Evolutionary conservation across 495 filamentous ascomycete species (phyloP).

Genomic region (Aspergillus nidulans): DNA sequence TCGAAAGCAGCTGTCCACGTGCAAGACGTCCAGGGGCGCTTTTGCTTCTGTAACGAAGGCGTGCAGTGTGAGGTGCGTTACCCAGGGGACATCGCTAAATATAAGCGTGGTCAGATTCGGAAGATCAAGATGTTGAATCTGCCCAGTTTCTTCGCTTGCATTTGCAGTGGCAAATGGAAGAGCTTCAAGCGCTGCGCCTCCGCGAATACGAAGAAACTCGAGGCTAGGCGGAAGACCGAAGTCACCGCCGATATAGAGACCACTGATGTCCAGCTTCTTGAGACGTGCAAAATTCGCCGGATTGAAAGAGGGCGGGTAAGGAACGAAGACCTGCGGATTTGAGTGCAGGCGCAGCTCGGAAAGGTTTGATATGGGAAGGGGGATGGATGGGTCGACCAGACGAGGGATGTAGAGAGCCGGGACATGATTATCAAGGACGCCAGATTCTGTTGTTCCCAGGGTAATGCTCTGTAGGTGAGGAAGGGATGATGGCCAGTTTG

Average conservation of each 20-base stretch:
- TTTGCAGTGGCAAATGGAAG: slow-evolving; percentile 12
- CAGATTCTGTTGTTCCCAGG: slow-evolving; percentile 18
- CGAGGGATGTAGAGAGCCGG: slow-evolving; percentile 21
- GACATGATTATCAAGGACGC: background rate
- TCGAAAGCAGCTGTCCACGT: slow-evolving; percentile 27
- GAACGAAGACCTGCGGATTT: slow-evolving; percentile 19
- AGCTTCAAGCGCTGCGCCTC: slow-evolving; percentile 18
- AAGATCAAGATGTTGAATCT: slow-evolving; percentile 11
- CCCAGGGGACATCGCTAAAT: slow-evolving; percentile 27
- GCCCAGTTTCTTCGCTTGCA: background rate
- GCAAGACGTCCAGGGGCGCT: slow-evolving; percentile 25
- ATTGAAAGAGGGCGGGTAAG: slow-evolving; percentile 19
- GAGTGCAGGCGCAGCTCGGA: slow-evolving; percentile 34
- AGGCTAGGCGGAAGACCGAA: slow-evolving; percentile 28
- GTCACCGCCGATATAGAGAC: slow-evolving; percentile 18
- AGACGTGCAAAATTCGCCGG: slow-evolving; percentile 18
- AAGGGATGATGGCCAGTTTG: slow-evolving; percentile 26
- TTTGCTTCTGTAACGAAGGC: slow-evolving; percentile 19
- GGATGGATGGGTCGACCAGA: background rate
- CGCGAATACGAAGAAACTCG: slow-evolving; percentile 29
- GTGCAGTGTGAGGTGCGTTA: slow-evolving; percentile 11
- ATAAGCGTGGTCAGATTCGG: slow-evolving; percentile 31
- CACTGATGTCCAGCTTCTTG: slow-evolving; percentile 30
- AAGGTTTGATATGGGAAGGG: slow-evolving; percentile 30
- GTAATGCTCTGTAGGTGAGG: slow-evolving; percentile 35